Percentiles rank a stretch among this genome's conserved stretches.
Conservation (phyloP, 2,329 filamentous ascomycete genomes). For the Thelonectria rubi region DNA sequence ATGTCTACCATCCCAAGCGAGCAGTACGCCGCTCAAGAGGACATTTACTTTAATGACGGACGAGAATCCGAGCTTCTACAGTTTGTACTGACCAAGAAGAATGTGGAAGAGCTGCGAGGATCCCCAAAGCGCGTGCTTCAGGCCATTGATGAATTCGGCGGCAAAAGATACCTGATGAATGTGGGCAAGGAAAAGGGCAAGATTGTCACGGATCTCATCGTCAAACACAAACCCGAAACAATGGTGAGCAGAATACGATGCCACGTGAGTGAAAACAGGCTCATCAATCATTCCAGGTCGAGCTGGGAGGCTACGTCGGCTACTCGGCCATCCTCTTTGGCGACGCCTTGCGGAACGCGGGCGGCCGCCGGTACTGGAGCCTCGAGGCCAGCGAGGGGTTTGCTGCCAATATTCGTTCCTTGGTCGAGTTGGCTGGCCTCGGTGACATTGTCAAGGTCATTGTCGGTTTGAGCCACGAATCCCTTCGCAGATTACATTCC, state of each 20-base stretch:
- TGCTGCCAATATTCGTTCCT: constrained; percentile 71
- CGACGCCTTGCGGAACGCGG: constrained; percentile 69
- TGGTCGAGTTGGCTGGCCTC: constrained; percentile 78
- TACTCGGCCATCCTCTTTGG: constrained; percentile 84
- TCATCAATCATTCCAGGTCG: constrained; percentile 56
- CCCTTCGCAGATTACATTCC: constrained; percentile 66
- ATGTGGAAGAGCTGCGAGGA: constrained; percentile 70
- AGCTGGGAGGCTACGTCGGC: constrained; percentile 82
- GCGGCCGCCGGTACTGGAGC: constrained; percentile 73
- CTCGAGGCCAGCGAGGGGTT: constrained; percentile 80
- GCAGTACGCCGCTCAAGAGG: constrained; percentile 53
- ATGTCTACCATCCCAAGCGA: constrained; percentile 43
- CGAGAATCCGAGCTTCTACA: constrained; percentile 78
- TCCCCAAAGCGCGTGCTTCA: constrained; percentile 70
- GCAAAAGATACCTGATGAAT: constrained; percentile 81
- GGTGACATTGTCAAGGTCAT: constrained; percentile 74
- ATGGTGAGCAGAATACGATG: constrained; percentile 58
- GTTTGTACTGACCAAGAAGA: constrained; percentile 69
- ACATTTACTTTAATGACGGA: constrained; percentile 69
- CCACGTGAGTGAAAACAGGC: neutral
- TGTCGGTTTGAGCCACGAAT: constrained; percentile 72
- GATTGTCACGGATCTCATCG: constrained; percentile 75
- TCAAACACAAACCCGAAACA: constrained; percentile 68
- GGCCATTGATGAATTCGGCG: constrained; percentile 73
- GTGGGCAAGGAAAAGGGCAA: constrained; percentile 78